Base-by-base conservation (phyloP, 2,329 filamentous ascomycete genomes). In the Bipolaris bicolor region DNA sequence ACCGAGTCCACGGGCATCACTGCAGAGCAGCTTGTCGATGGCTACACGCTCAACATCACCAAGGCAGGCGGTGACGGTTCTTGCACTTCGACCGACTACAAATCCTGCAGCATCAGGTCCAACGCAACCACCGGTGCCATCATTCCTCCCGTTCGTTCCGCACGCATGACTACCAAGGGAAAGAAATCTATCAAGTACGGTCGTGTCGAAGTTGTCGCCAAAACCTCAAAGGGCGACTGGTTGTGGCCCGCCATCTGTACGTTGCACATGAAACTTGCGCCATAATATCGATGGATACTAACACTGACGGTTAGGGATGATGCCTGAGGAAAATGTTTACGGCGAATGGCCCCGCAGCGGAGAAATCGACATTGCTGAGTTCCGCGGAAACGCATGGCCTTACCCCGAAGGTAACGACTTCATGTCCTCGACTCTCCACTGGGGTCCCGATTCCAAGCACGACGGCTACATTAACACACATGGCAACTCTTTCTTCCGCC, bases 331-430 rank as follows among this genome's bases (percentile, higher is more conserved):
- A 18, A 80, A 87, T 51, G 87, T 80, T 0, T 95, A 95, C 72
- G 91, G 91, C 0, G 65, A 81, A 1, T 95, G 91, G 91, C 91
- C 91, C 0, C 77, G 80, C 5, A 92, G 89, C 6, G 91, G 91
- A 31, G 91, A 94, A 76, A 95, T 95, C 48, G 91, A 95, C 73
- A 90, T 95, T 51, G 80, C 87, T 66, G 91, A 95, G 76, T 86
- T 86, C 26, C 89, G 91, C 58, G 91, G 91, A 60, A 95, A 95
- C 80, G 39, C 51, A 39, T 91, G 92, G 77, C 85, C 87, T 77
- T 87, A 86, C 0, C 91, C 93, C 68, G 77, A 77, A 48, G 91
- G 91, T 64, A 90, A 92, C 78, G 88, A 94, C 75, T 88, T 92
- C 69, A 80, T 90, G 53, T 88, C 88, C 0, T 92, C 89, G 0